Conservation (phyloP, 306 rosid species). For the Prunus armeniaca region DNA sequence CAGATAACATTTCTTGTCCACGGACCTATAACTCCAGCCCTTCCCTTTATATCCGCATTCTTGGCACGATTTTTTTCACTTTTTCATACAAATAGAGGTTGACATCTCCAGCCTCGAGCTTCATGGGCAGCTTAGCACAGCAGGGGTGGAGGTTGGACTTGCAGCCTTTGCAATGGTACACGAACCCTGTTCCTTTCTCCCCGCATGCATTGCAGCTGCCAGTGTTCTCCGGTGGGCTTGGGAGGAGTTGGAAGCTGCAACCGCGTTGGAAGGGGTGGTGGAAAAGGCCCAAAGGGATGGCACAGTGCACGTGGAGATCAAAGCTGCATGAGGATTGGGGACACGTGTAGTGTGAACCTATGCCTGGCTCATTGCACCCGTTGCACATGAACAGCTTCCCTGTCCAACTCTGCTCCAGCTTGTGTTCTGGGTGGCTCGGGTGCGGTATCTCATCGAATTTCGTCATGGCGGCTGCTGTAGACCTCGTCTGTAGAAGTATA, state of each 20-base stretch:
- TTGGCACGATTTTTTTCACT: conserved; percentile 59
- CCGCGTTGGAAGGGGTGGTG: conserved; percentile 63
- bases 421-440: conserved; percentile 62
- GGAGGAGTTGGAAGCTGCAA: conserved; percentile 66
- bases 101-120: conserved; percentile 52
- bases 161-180: conserved; percentile 61
- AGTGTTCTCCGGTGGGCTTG: conserved; percentile 42
- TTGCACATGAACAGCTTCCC: conserved; percentile 77
- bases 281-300: conserved; percentile 37
- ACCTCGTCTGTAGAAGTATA: no score
- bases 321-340: conserved; percentile 41
- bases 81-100: conserved; percentile 51
- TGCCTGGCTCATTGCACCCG: conserved; percentile 79
- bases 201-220: conserved; percentile 69
- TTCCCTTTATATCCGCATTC: conserved; percentile 34
- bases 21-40: no score
- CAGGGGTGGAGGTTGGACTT: conserved; percentile 85
- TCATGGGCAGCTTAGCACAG: conserved; percentile 75
- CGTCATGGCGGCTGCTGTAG: conserved; percentile 28
- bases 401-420: conserved; percentile 48
- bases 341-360: conserved; percentile 78
- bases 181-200: conserved; percentile 56
- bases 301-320: conserved; percentile 83
- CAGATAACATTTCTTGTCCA: no score
- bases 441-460: conserved; percentile 66